Evolutionary conservation across 371 early-diverging fungal genomes (phyloP).

Genomic region (Mortierella sp.): DNA sequence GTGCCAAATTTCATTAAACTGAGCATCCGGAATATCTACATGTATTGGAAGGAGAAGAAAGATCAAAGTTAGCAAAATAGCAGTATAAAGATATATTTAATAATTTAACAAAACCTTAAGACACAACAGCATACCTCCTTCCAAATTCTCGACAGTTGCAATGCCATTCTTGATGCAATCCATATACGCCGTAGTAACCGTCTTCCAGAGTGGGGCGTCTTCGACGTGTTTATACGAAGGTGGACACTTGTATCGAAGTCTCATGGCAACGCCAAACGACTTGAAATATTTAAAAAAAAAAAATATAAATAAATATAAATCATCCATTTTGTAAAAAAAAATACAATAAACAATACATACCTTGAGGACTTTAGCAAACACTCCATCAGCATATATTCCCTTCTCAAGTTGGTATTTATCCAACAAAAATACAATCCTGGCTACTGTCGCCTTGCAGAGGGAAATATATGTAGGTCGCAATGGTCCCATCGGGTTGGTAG

Average conservation of each 20-base stretch:
- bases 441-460: slow-evolving; percentile 75
- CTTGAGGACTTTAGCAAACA: slow-evolving; percentile 74
- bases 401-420: slow-evolving; percentile 63
- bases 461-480: slow-evolving; percentile 75
- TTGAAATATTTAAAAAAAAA: slow-evolving; percentile 7
- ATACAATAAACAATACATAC: slow-evolving; percentile 30
- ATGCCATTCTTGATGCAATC: slow-evolving; percentile 75
- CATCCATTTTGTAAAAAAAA: no score
- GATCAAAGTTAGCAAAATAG: not conserved
- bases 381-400: slow-evolving; percentile 74
- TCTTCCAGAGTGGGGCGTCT: slow-evolving; percentile 82
- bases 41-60: no score
- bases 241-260: slow-evolving; percentile 83
- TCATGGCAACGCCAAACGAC: slow-evolving; percentile 79
- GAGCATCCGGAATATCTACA: slow-evolving; percentile 68
- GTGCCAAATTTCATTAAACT: slow-evolving; percentile 75
- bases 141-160: slow-evolving; percentile 66
- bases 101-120: not conserved
- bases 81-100: not conserved
- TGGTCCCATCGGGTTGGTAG: slow-evolving; percentile 8
- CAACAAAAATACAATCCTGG: slow-evolving; percentile 68
- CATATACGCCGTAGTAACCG: slow-evolving; percentile 75
- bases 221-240: slow-evolving; percentile 78
- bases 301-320: not conserved
- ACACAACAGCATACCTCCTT: slow-evolving; percentile 60